A percentile compares a stretch with the other conserved stretches of the same genome.
Conservation (phyloP, 1,139 yeast species). For the Eremothecium coryli region DNA sequence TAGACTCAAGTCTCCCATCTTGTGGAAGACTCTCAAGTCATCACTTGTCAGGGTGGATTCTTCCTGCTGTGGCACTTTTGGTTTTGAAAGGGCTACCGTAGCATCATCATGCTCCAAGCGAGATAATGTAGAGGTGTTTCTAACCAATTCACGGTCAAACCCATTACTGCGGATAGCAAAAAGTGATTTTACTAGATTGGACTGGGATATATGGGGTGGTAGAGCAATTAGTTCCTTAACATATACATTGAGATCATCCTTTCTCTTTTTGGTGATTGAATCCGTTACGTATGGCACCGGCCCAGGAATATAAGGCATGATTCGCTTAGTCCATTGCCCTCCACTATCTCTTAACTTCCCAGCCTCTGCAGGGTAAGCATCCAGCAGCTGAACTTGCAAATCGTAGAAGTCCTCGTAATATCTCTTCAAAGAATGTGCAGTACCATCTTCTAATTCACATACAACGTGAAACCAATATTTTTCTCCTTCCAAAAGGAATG, state of each 20-base stretch:
- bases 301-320: slow-evolving; percentile 92
- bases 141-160: slow-evolving; percentile 34
- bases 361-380: slow-evolving; percentile 84
- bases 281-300: slow-evolving; percentile 91
- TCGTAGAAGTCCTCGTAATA: slow-evolving; percentile 95
- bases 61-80: slow-evolving; percentile 12
- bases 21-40: slow-evolving; percentile 22
- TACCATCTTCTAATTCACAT: slow-evolving; percentile 63
- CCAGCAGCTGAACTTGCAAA: slow-evolving; percentile 75
- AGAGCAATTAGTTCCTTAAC: slow-evolving; percentile 63
- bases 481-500: slow-evolving; percentile 75
- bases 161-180: slow-evolving; percentile 48
- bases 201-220: slow-evolving; percentile 69
- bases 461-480: slow-evolving; percentile 81
- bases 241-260: slow-evolving; percentile 78
- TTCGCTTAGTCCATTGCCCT: slow-evolving; percentile 52
- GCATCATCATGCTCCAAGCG: slow-evolving; percentile 1
- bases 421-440: slow-evolving; percentile 64
- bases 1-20: slow-evolving; percentile 24
- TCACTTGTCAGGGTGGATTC: slow-evolving; percentile 28
- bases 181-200: slow-evolving; percentile 57
- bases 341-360: slow-evolving; percentile 50
- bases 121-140: slow-evolving; percentile 3
- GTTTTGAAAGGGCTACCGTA: background rate
- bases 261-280: slow-evolving; percentile 72